Conservation (phyloP, 176 grass and related monocot species). For the Chloris gayana region DNA sequence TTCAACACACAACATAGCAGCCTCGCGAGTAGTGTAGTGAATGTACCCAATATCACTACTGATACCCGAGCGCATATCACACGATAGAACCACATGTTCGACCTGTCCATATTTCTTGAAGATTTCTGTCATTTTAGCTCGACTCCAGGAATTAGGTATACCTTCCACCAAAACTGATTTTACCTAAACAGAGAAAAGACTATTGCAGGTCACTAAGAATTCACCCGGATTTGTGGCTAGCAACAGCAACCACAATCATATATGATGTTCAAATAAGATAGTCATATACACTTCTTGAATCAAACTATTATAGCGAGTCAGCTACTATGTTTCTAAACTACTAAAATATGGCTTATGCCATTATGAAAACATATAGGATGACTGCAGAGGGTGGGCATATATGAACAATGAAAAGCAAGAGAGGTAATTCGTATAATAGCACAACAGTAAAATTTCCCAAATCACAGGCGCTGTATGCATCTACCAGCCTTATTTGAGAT, state of each 20-base stretch:
- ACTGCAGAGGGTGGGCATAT: neutral
- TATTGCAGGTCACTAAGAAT: constrained; percentile 8
- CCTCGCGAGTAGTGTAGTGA: constrained; percentile 64
- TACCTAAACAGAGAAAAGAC: constrained; percentile 58
- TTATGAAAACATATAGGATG: neutral
- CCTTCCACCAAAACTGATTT: constrained; percentile 75
- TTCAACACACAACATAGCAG: constrained; percentile 68
- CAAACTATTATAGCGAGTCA: neutral
- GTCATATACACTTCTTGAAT: no score
- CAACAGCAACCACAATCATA: neutral
- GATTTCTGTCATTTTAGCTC: constrained; percentile 52
- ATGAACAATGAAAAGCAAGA: neutral
- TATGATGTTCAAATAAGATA: neutral
- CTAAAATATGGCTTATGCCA: neutral
- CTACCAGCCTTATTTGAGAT: no score
- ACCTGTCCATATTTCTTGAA: constrained; percentile 71
- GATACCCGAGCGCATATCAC: constrained; percentile 53
- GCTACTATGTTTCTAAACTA: neutral
- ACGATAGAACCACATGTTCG: constrained; percentile 53
- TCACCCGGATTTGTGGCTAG: neutral
- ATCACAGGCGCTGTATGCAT: neutral
- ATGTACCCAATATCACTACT: constrained; percentile 71
- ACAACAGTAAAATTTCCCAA: neutral
- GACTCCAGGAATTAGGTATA: constrained; percentile 61
- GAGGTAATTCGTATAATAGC: neutral